These are phyloP conservation scores for Cystobasidium sp. DNA, from an alignment of 1,284 basidiomycete species.

Conservation along the genomic window DNA sequence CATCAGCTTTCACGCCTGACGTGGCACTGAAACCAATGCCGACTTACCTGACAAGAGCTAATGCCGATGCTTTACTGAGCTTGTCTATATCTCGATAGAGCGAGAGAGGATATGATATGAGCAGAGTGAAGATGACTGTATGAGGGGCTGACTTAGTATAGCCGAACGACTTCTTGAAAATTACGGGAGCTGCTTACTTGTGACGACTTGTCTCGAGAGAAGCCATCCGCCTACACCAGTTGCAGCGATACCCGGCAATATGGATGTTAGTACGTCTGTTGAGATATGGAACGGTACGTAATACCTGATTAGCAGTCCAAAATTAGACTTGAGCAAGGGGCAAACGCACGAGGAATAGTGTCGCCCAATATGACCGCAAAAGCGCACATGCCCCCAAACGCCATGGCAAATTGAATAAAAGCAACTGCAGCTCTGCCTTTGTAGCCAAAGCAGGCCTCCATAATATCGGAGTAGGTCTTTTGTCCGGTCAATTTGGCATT, in stretches of 20 bases:
- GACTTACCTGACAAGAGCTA: constrained; percentile 61
- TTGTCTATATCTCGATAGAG: constrained; percentile 97
- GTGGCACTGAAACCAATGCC: constrained; percentile 36
- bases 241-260: constrained; percentile 75
- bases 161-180: not conserved
- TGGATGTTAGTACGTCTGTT: constrained; percentile 74
- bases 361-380: constrained; percentile 90
- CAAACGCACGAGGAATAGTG: constrained; percentile 73
- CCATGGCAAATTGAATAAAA: constrained; percentile 96
- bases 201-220: constrained; percentile 84
- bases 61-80: constrained; percentile 85
- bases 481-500: constrained; percentile 95
- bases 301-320: no score
- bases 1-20: not conserved
- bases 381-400: constrained; percentile 96
- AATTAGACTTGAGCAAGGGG: not conserved
- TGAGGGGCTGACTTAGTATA: not conserved
- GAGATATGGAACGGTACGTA: not conserved
- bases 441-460: constrained; percentile 90
- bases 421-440: constrained; percentile 88
- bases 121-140: constrained; percentile 65
- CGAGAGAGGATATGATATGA: constrained; percentile 91
- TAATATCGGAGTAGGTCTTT: constrained; percentile 87
- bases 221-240: constrained; percentile 76
- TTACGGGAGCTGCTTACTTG: constrained; percentile 64